Evolutionary conservation across 1,284 basidiomycete species (phyloP).

Genomic region (Sphaerobolus stellatus): DNA sequence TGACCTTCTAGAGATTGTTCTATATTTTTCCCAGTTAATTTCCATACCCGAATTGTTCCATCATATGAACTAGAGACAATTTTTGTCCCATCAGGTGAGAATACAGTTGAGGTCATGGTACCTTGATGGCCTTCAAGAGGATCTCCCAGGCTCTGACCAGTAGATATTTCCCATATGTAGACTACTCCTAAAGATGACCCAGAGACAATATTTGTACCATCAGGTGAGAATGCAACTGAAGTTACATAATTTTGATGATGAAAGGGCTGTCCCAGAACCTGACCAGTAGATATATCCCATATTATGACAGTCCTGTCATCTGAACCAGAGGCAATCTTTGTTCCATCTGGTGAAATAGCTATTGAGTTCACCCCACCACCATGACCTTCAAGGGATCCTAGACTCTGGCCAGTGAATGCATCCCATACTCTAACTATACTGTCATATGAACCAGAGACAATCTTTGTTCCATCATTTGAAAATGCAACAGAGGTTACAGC

Average conservation of each 20-base stretch:
- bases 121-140: slow-evolving; percentile 79
- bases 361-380: slow-evolving; percentile 90
- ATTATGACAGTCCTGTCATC: slow-evolving; percentile 87
- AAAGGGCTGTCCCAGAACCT: slow-evolving; percentile 34
- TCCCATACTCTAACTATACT: too few species aligned
- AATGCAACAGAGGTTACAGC: too few species aligned
- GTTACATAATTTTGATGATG: slow-evolving; percentile 47
- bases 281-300: too few species aligned
- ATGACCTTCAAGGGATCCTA: slow-evolving; percentile 84
- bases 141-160: slow-evolving; percentile 67
- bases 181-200: slow-evolving; percentile 83
- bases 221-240: slow-evolving; percentile 77
- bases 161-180: slow-evolving; percentile 82
- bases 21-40: too few species aligned
- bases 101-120: slow-evolving; percentile 80
- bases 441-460: too few species aligned
- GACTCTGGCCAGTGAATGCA: too few species aligned
- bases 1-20: too few species aligned
- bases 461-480: too few species aligned
- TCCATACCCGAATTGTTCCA: slow-evolving; percentile 87
- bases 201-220: slow-evolving; percentile 78
- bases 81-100: slow-evolving; percentile 79
- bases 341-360: slow-evolving; percentile 81
- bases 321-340: slow-evolving; percentile 81
- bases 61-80: slow-evolving; percentile 84